A percentile compares a stretch with the other conserved stretches of the same genome.
Evolutionary conservation across 352 stramenopile species (phyloP).

Genomic region (Peronospora farinosa): DNA sequence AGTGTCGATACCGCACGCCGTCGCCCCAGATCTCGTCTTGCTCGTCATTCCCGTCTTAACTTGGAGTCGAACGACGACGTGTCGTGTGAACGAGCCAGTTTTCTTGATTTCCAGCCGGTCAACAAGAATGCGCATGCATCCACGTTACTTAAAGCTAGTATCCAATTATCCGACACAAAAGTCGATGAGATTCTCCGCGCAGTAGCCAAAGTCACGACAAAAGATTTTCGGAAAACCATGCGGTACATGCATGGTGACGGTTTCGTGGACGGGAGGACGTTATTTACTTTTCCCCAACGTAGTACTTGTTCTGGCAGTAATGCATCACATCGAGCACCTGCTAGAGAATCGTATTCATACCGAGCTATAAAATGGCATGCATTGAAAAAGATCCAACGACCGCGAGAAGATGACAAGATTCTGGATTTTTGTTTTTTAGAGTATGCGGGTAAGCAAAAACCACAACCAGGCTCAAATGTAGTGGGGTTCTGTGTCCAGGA

Average conservation of each 20-base stretch:
- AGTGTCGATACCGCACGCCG: constrained; percentile 6
- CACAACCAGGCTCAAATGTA: constrained; percentile 43
- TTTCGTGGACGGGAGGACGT: constrained; percentile 58
- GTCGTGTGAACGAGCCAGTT: constrained; percentile 48
- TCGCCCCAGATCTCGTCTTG: constrained; percentile 8
- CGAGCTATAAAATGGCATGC: constrained; percentile 74
- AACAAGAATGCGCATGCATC: constrained; percentile 54
- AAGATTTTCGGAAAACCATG: constrained; percentile 53
- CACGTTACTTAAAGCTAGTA: constrained; percentile 57
- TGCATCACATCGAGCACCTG: not conserved
- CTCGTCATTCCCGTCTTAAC: constrained; percentile 6
- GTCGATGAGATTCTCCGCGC: constrained; percentile 53
- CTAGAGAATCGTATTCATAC: constrained; percentile 42
- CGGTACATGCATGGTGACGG: constrained; percentile 47
- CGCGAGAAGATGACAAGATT: constrained; percentile 34
- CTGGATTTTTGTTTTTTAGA: constrained; percentile 74
- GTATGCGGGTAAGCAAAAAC: constrained; percentile 58
- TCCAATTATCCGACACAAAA: constrained; percentile 42
- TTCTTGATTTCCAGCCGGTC: constrained; percentile 57
- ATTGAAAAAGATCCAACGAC: constrained; percentile 25
- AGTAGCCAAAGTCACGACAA: constrained; percentile 52
- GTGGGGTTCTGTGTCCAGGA: constrained; percentile 73
- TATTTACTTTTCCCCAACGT: constrained; percentile 49
- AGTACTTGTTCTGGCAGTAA: constrained; percentile 8
- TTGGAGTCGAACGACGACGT: constrained; percentile 16